Base-by-base conservation (phyloP, 768 basidiomycete species). In the Suillus lakei region DNA sequence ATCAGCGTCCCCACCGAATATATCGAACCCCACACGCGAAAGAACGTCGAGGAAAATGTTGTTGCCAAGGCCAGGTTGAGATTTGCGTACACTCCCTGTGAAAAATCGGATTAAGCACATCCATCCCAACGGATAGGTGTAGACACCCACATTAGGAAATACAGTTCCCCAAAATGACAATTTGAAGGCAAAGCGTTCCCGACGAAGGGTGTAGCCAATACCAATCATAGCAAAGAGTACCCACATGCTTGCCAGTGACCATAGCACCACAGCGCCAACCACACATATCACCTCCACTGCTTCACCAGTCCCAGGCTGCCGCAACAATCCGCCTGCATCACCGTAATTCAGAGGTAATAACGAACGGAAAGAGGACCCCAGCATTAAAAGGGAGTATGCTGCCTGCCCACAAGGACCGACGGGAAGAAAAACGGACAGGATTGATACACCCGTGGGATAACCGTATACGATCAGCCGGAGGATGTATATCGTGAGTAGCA, bases 391-490 rank as follows among this genome's bases (percentile, higher is more conserved):
- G 1, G 85, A 80, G 67, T 83, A 88, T 2, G 87, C 88, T 12
- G 88, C 84, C 71, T 93, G 91, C 26, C 87, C 91, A 61, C 85
- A 84, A 0, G 92, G 90, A 4, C 92, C 92, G 2, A 93, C 75
- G 0, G 91, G 90, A n/a, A 93, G 81, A 74, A 92, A 92, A 5
- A 85, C 80, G 6, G 88, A 87, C 64, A 90, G 74, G 58, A 90
- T 80, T 16, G 75, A 74, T 4, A 71, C 70, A 28, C 83, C 84
- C 5, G 79, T 76, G 1, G 88, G 83, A 59, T 86, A 79, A 10
- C 88, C 89, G 69, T 86, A 72, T 12, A 86, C 66, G 62, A 90
- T 82, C 12, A 90, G 80, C 9, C 89, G 85, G 43, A 85, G 72
- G 43, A 91, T 72, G 72, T 91, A 92, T 56, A 86, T 78, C 2